phyloP scores from a whole-genome alignment of 2,329 filamentous ascomycete species.

The Colletotrichum acutatum region DNA sequence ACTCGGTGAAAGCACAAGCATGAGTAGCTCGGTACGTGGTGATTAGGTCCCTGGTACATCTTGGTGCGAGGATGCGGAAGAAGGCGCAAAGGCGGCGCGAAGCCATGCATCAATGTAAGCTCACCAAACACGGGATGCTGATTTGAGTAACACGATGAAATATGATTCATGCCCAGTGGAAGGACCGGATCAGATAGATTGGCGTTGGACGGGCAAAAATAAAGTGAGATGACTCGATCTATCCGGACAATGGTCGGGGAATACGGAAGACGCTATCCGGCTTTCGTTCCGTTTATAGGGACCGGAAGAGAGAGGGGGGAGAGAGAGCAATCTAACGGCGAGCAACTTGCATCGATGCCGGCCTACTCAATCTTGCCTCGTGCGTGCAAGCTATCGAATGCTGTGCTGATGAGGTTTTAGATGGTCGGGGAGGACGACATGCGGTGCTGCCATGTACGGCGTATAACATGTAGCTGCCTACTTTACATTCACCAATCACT shows the following conservation, averaged over 20 bases:
- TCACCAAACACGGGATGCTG: background rate
- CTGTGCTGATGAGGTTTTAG: background rate
- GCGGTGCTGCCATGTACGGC: background rate
- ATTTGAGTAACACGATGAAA: background rate
- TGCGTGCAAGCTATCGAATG: background rate
- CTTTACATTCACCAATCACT: background rate
- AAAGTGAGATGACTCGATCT: background rate
- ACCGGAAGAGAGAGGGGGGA: background rate
- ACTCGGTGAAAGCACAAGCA: slow-evolving; percentile 32
- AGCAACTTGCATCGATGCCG: background rate
- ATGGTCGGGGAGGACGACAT: background rate
- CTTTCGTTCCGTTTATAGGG: background rate
- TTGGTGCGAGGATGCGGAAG: background rate
- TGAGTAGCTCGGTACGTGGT: slow-evolving; percentile 16
- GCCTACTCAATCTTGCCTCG: background rate
- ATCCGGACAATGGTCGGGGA: background rate
- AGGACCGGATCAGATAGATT: background rate
- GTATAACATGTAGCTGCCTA: background rate
- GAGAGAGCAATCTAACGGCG: background rate
- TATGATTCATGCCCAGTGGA: background rate
- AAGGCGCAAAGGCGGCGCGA: background rate
- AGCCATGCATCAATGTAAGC: background rate
- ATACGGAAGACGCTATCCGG: background rate
- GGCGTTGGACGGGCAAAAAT: background rate
- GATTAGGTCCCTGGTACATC: slow-evolving; percentile 21